Evolutionary conservation across 345 rosid genomes (phyloP).

Genomic region (Brassica rapa): DNA sequence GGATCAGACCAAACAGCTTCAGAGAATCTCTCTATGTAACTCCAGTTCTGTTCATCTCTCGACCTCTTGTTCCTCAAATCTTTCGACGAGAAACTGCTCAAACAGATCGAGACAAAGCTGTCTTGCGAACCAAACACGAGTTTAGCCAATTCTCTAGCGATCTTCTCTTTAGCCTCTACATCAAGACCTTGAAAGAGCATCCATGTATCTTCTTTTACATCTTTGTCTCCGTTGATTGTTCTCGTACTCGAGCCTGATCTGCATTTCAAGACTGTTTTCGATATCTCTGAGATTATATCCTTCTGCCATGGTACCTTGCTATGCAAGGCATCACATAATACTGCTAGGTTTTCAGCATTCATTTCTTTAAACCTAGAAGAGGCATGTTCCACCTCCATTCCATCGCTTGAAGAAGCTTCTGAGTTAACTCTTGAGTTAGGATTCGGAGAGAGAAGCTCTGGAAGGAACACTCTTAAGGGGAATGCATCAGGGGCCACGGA

Average conservation of each 20-base stretch:
- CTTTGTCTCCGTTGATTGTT: constrained; percentile 37
- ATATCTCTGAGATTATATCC: constrained; percentile 57
- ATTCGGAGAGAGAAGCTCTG: constrained; percentile 37
- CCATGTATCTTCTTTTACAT: constrained; percentile 74
- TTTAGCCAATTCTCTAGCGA: constrained; percentile 68
- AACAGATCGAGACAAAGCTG: constrained; percentile 50
- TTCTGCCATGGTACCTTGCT: constrained; percentile 76
- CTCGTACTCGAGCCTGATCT: constrained; percentile 64
- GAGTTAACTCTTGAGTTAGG: constrained; percentile 65
- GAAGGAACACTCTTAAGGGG: constrained; percentile 50
- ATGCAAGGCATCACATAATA: constrained; percentile 62
- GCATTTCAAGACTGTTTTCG: constrained; percentile 60
- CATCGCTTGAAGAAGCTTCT: constrained; percentile 63
- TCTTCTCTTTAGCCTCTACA: constrained; percentile 63
- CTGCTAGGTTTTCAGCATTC: constrained; percentile 54
- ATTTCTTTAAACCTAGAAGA: constrained; percentile 58
- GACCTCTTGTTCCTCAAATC: constrained; percentile 66
- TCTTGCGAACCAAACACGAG: constrained; percentile 59
- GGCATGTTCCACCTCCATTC: constrained; percentile 55
- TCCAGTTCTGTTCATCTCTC: constrained; percentile 56
- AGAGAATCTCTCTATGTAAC: constrained; percentile 64
- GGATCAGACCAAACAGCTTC: constrained; percentile 67
- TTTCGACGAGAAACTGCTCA: constrained; percentile 68
- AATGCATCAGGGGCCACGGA: constrained; percentile 42
- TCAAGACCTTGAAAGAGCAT: constrained; percentile 75